A percentile compares a stretch with the other conserved stretches of the same genome.
These are phyloP conservation scores for Suhomyces xylopsoci DNA, from an alignment of 805 yeast genomes.

Conservation along the genomic window DNA sequence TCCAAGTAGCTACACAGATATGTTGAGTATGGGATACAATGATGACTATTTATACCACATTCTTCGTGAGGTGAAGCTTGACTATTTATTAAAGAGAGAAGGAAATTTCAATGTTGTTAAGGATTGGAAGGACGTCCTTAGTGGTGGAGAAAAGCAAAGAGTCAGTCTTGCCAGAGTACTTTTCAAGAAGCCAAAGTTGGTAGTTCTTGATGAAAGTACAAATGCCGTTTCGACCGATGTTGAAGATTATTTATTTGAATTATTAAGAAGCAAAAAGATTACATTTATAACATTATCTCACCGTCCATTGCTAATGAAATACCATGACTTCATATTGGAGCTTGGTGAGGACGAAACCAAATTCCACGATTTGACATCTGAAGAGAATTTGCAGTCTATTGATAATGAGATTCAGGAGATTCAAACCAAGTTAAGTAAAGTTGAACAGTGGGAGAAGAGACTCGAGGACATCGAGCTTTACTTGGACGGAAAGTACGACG, in stretches of 20 bases:
- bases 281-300: conserved; percentile 81
- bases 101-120: conserved; percentile 52
- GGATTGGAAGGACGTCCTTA: conserved; percentile 86
- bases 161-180: conserved; percentile 82
- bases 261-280: conserved; percentile 64
- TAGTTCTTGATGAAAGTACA: conserved; percentile 89
- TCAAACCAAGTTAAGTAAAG: conserved; percentile 56
- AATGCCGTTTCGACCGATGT: conserved; percentile 88
- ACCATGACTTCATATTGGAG: conserved; percentile 74
- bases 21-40: conserved; percentile 65
- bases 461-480: conserved; percentile 54
- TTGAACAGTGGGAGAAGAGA: conserved; percentile 57
- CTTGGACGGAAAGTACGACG: conserved; percentile 42
- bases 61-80: conserved; percentile 73
- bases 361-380: conserved; percentile 63
- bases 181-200: conserved; percentile 76
- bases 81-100: conserved; percentile 70
- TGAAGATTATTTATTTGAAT: conserved; percentile 81
- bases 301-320: conserved; percentile 78
- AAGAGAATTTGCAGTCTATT: conserved; percentile 61
- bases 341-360: conserved; percentile 45
- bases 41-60: conserved; percentile 69
- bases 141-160: conserved; percentile 96
- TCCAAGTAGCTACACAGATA: conserved; percentile 75
- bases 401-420: conserved; percentile 75